Conservation (phyloP, 2,329 filamentous ascomycete genomes). For the Colletotrichum horii region DNA sequence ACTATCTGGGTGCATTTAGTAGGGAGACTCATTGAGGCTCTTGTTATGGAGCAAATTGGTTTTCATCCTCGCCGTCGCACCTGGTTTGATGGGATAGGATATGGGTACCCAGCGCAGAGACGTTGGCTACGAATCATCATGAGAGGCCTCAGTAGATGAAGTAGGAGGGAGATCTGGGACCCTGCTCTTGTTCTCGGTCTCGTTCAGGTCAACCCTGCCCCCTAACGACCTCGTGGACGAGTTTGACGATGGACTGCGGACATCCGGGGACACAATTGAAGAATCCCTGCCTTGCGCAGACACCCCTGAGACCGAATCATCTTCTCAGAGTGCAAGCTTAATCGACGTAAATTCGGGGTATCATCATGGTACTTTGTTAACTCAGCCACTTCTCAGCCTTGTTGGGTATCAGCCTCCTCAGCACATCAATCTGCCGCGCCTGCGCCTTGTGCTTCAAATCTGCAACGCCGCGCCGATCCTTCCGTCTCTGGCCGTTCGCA, state of each 20-base stretch:
- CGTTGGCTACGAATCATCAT: neutral
- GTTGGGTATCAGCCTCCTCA: slow-evolving; percentile 70
- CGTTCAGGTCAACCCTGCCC: neutral
- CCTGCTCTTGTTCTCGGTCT: neutral
- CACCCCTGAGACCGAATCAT: neutral
- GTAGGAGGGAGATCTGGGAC: neutral
- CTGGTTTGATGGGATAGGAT: neutral
- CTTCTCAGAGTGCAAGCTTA: neutral
- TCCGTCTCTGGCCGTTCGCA: slow-evolving; percentile 63
- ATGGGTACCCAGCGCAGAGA: neutral
- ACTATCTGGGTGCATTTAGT: neutral
- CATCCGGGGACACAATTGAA: neutral
- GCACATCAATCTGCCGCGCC: slow-evolving; percentile 70
- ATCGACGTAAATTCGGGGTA: neutral
- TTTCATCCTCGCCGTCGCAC: no score
- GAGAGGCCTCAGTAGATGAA: neutral
- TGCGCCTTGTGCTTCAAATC: slow-evolving; percentile 69
- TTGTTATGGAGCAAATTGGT: neutral
- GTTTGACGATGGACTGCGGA: neutral
- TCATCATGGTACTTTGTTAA: slow-evolving; percentile 3
- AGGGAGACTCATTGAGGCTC: neutral
- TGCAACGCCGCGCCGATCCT: slow-evolving; percentile 64
- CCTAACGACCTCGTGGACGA: neutral
- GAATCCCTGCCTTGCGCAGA: neutral
- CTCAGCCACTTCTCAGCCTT: slow-evolving; percentile 38